Percentiles rank a stretch among this genome's conserved stretches.
These are phyloP conservation scores for Podospora australis DNA, from an alignment of 495 filamentous ascomycete species.

Conservation along the genomic window DNA sequence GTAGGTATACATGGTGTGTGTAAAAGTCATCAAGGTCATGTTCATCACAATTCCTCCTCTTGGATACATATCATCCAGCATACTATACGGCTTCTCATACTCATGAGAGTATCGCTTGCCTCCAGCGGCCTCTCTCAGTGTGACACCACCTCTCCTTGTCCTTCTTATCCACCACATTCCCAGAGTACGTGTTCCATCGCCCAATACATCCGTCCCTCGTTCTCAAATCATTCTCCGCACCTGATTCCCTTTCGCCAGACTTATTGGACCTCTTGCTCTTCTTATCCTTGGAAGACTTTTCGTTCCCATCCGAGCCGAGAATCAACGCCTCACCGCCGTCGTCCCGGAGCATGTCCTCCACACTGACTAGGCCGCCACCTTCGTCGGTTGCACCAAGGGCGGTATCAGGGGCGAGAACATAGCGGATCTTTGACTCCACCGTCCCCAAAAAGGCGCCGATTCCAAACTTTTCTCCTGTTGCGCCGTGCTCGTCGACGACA, in stretches of 20 bases:
- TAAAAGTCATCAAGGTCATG: too few relatives aligned
- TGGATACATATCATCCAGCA: too few relatives aligned
- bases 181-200: conserved; percentile 45
- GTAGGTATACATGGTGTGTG: too few relatives aligned
- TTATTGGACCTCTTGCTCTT: conserved; percentile 14
- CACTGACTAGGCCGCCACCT: conserved; percentile 46
- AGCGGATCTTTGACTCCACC: conserved; percentile 50
- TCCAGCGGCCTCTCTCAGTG: conserved; percentile 43
- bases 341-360: conserved; percentile 43
- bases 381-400: conserved; percentile 44
- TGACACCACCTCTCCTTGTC: conserved; percentile 45
- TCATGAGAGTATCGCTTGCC: conserved; percentile 28
- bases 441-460: conserved; percentile 54
- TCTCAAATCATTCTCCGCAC: conserved; percentile 9
- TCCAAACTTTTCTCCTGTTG: conserved; percentile 36
- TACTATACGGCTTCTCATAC: not conserved
- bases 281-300: not conserved
- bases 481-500: conserved; percentile 49
- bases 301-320: not conserved
- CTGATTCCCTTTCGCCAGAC: conserved; percentile 17
- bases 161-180: conserved; percentile 37
- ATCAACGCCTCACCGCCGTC: conserved; percentile 38
- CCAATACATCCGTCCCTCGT: conserved; percentile 47
- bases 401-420: conserved; percentile 51
- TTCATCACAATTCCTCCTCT: too few relatives aligned